phyloP scores from a whole-genome alignment of 2,329 filamentous ascomycete genomes.

The Penicillium psychrosexuale region DNA sequence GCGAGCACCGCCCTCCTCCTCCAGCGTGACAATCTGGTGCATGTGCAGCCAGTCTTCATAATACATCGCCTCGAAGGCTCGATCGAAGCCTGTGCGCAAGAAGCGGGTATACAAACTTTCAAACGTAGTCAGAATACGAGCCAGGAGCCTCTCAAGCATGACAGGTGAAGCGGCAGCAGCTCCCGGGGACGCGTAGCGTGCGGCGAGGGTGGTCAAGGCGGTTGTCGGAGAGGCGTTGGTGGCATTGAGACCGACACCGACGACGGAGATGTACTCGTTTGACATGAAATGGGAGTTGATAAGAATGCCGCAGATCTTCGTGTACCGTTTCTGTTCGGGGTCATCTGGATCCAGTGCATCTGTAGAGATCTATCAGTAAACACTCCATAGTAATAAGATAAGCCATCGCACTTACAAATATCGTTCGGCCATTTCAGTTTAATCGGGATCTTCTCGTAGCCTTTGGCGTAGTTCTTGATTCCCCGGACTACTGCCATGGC shows the following conservation, averaged over 20 bases:
- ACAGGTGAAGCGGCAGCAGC: constrained; percentile 62
- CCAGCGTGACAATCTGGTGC: constrained; percentile 69
- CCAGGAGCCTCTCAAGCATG: constrained; percentile 74
- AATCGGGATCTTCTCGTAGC: constrained; percentile 72
- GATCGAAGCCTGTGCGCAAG: constrained; percentile 69
- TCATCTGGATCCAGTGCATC: constrained; percentile 65
- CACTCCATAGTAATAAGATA: not conserved
- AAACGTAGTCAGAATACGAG: constrained; percentile 71
- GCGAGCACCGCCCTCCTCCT: constrained; percentile 70
- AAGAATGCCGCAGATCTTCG: constrained; percentile 91
- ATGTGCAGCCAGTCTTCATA: constrained; percentile 85
- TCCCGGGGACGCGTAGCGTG: constrained; percentile 39
- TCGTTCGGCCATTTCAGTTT: constrained; percentile 98
- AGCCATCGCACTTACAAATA: constrained; percentile 59
- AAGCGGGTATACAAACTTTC: constrained; percentile 76
- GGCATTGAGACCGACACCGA: constrained; percentile 84
- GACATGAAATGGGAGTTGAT: constrained; percentile 81
- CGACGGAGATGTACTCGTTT: constrained; percentile 76
- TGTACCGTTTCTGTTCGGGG: constrained; percentile 55
- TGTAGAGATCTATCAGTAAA: constrained; percentile 23
- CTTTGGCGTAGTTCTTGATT: constrained; percentile 72
- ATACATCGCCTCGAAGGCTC: constrained; percentile 70
- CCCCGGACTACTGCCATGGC: constrained; percentile 84
- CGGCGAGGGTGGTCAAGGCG: constrained; percentile 71
- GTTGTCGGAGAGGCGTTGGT: constrained; percentile 82